A percentile compares a stretch with the other conserved stretches of the same genome.
Conservation (phyloP, 768 basidiomycete species). For the Phlebiopsis flavidoalba region DNA sequence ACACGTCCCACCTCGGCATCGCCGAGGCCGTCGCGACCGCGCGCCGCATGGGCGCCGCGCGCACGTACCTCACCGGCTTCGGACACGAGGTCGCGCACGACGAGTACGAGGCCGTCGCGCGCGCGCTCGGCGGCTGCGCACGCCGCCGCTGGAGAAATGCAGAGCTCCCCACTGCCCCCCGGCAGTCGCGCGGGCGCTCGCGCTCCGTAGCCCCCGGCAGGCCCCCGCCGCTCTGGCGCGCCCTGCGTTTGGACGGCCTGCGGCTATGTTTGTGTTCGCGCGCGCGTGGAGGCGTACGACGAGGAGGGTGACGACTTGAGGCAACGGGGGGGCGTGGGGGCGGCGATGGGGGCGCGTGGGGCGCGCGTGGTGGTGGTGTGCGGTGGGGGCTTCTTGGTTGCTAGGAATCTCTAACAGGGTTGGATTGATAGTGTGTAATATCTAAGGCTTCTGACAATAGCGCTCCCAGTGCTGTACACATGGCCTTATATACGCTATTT, state of each 20-base stretch:
- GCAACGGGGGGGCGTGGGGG: conserved; percentile 33
- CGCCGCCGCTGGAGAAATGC: conserved; percentile 11
- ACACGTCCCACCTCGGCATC: conserved; percentile 82
- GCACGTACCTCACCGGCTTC: conserved; percentile 74
- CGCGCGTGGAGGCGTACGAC: conserved; percentile 39
- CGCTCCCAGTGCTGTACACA: not conserved
- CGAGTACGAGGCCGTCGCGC: conserved; percentile 64
- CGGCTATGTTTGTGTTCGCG: conserved; percentile 68
- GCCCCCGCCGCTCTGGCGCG: conserved; percentile 53
- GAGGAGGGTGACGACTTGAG: conserved; percentile 52
- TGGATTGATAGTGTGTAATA: not conserved
- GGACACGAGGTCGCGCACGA: conserved; percentile 75
- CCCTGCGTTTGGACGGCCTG: no score
- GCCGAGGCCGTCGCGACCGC: conserved; percentile 52
- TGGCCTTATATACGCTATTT: no score
- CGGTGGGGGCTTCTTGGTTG: no score
- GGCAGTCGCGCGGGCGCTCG: conserved; percentile 42
- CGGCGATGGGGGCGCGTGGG: no score
- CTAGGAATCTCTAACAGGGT: not conserved
- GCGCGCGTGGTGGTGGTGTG: no score
- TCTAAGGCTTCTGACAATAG: not conserved
- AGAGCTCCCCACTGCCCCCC: no score
- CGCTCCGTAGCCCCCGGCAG: conserved; percentile 43
- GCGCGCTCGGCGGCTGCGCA: conserved; percentile 38
- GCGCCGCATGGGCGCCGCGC: conserved; percentile 48